phyloP scores from a whole-genome alignment of 2,329 filamentous ascomycete species.

The Trichoderma koningii region DNA sequence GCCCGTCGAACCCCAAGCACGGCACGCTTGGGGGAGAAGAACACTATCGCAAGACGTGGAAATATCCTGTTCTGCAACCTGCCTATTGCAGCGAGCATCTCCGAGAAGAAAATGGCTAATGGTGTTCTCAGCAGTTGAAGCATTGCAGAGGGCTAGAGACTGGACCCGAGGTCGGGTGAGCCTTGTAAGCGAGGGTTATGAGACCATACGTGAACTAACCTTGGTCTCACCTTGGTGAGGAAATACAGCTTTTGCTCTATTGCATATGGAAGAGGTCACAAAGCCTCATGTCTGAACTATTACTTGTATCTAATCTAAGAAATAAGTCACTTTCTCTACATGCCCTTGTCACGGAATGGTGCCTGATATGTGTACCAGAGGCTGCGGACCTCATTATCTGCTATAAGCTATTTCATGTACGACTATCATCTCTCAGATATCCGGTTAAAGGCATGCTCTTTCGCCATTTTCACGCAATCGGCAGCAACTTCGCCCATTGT shows the following conservation, averaged over 20 bases:
- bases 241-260: too few relatives aligned
- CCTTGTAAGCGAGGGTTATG: not conserved
- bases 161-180: not conserved
- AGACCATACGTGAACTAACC: not conserved
- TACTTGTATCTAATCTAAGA: not conserved
- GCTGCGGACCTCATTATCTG: not conserved
- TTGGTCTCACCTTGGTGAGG: not conserved
- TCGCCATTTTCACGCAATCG: not conserved
- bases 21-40: not conserved
- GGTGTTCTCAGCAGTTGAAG: not conserved
- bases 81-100: conserved; percentile 10
- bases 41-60: not conserved
- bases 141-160: not conserved
- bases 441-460: not conserved
- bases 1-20: not conserved
- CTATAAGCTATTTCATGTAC: not conserved
- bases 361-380: not conserved
- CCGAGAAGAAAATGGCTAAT: not conserved
- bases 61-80: not conserved
- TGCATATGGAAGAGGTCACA: not conserved
- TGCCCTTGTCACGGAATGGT: not conserved
- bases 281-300: not conserved
- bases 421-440: not conserved
- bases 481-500: not conserved
- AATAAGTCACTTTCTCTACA: not conserved